These are phyloP conservation scores for Thielaviopsis populi DNA, from an alignment of 2,329 filamentous ascomycete species.

Conservation along the genomic window DNA sequence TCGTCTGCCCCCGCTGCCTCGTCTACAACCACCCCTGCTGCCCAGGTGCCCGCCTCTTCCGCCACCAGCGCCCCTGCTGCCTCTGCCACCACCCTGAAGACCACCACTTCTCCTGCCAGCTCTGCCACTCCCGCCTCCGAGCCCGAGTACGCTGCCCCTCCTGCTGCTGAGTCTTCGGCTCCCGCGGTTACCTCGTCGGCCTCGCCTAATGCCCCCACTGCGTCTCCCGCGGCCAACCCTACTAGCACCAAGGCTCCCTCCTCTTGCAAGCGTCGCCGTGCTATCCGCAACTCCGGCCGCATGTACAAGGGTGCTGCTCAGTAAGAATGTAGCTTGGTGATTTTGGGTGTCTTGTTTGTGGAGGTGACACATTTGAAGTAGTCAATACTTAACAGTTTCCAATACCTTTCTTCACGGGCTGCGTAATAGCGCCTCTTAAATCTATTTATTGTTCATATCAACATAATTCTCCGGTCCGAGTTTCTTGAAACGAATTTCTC, in stretches of 20 bases:
- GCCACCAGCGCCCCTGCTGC: not conserved
- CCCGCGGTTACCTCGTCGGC: not conserved
- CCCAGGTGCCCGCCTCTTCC: not conserved
- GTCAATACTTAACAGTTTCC: not conserved
- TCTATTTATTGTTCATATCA: not conserved
- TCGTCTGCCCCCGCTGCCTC: not conserved
- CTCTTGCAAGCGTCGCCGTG: slow-evolving; percentile 13
- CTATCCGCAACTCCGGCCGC: slow-evolving; percentile 9
- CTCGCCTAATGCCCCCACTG: not conserved
- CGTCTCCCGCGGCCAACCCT: not conserved
- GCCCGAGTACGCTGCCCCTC: not conserved
- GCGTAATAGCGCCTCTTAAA: not conserved
- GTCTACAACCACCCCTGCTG: not conserved
- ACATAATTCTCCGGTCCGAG: not conserved
- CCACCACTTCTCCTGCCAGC: not conserved
- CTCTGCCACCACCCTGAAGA: not conserved
- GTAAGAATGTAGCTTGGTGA: not conserved
- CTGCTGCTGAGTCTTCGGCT: not conserved
- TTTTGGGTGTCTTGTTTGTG: not conserved
- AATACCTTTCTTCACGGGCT: not conserved
- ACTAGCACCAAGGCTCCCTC: not conserved
- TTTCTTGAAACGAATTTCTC: too few relatives aligned
- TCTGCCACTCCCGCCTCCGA: not conserved
- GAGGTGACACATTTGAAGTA: not conserved
- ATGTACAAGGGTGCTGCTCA: slow-evolving; percentile 11